Conservation (phyloP, 1,284 basidiomycete species). For the Puccinia coronata region DNA sequence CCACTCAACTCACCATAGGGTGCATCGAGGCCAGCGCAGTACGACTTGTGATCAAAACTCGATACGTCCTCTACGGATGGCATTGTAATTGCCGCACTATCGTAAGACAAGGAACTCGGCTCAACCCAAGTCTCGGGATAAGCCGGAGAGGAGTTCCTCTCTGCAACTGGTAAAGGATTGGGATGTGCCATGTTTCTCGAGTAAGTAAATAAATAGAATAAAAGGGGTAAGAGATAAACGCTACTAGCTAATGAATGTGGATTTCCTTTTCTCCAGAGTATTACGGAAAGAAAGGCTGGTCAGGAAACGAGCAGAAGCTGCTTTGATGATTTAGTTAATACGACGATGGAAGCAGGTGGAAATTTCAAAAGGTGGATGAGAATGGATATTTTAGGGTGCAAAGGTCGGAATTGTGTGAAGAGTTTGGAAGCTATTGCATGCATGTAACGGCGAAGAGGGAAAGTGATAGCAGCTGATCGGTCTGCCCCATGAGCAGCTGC, state of each 20-base stretch:
- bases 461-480: background rate
- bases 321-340: too few species aligned
- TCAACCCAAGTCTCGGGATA: slow-evolving; percentile 3
- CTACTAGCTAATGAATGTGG: too few species aligned
- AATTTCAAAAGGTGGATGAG: too few species aligned
- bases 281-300: background rate
- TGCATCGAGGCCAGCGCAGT: background rate
- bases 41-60: background rate
- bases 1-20: background rate
- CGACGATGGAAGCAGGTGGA: too few species aligned
- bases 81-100: background rate
- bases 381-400: too few species aligned
- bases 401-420: background rate
- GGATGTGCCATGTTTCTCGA: background rate
- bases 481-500: background rate
- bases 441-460: background rate
- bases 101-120: background rate
- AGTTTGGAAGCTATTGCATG: background rate
- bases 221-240: too few species aligned
- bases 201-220: too few species aligned
- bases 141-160: background rate
- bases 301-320: background rate
- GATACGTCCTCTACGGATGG: background rate
- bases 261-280: too few species aligned
- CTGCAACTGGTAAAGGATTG: background rate